phyloP scores from a whole-genome alignment of 1,284 basidiomycete species.

The Ceratobasidium sp. region DNA sequence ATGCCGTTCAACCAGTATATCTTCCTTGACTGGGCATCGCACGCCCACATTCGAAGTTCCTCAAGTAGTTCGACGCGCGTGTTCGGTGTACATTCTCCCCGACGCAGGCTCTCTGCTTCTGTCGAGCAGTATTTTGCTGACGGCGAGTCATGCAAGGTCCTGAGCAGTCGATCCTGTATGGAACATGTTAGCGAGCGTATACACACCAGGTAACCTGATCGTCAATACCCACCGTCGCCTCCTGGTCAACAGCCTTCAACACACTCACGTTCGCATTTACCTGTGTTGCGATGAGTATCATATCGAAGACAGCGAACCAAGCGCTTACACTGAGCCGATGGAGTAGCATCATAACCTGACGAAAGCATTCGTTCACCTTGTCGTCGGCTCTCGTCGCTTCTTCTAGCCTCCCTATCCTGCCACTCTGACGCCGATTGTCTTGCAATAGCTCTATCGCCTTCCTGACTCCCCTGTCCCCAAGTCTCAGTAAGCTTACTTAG shows the following conservation, averaged over 20 bases:
- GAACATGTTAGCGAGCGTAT: background rate
- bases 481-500: too few relatives aligned
- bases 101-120: background rate
- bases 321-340: background rate
- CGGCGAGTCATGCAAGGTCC: background rate
- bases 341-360: background rate
- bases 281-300: background rate
- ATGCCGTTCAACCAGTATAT: slow-evolving; percentile 29
- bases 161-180: background rate
- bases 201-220: too few relatives aligned
- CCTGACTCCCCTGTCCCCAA: too few relatives aligned
- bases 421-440: background rate
- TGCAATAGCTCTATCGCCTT: too few relatives aligned
- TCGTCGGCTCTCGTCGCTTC: background rate
- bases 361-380: background rate
- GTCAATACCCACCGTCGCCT: background rate
- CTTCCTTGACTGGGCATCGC: background rate
- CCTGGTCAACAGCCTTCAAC: background rate
- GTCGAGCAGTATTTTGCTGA: background rate
- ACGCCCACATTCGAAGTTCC: background rate
- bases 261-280: slow-evolving; percentile 18
- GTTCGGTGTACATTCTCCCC: slow-evolving; percentile 1
- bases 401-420: too few relatives aligned
- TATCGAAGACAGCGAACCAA: background rate
- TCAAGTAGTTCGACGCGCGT: background rate